Base-by-base conservation (phyloP, 176 grass and related monocot species). In the Triticum urartu region DNA sequence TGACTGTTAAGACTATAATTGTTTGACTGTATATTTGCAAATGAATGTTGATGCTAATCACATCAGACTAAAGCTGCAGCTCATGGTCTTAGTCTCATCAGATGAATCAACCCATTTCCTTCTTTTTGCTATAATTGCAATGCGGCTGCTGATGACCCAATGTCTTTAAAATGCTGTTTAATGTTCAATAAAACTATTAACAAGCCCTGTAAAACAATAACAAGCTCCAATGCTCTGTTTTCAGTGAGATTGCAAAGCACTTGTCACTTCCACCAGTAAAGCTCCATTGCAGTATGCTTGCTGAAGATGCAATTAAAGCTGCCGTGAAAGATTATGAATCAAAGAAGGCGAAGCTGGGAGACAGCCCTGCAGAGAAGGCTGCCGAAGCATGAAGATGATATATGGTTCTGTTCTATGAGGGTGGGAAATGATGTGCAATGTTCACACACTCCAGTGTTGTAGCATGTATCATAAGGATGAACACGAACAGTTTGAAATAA, bases 241-340 rank as follows among this genome's bases (percentile, higher is more conserved):
- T 40, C 85, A 94, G 97, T 42, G 92, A 99, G 89, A 99, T 99
- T 50, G 94, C 97, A 10, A 97, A 97, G 58, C 97, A 99, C 73
- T 85, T 99, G 84, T 94, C 94, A 5, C 97, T 99, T 87, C 97
- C 97, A 50, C 97, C 97, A 12, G 97, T 97, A 77, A 99, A 99
- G 92, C 90, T 99, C 36, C 94, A 99, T 20, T 99, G 97, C 39
- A 99, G 97, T 64, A 99, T 94, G 94, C 97, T 94, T 79, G 97
- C 97, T 0, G 94, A 97, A 75, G 94, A 99, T 91, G 97, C 97
- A 25, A 99, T 99, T 79, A 99, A 99, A 84, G 94, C 92, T 83
- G 97, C 94, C 1, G 90, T 99, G 42, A 99, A 99, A 79, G 92
- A 99, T 34, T 99, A 94, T 5, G 92, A 97, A 99, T 88, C 80